Base-by-base conservation (phyloP, 2,329 filamentous ascomycete genomes). In the Curvularia sp. region DNA sequence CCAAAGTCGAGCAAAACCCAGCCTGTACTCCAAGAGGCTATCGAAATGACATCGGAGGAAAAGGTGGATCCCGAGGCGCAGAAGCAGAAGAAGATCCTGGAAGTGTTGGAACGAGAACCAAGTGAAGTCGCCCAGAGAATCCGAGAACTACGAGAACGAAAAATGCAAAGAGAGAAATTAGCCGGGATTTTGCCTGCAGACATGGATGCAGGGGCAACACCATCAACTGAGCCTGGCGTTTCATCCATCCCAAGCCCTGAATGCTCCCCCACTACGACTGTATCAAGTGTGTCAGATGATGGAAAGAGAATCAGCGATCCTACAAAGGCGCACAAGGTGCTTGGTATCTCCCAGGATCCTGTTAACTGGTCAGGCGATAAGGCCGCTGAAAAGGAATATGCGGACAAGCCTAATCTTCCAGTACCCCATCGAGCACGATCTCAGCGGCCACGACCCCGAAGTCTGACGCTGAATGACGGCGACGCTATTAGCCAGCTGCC, bases 91-190 rank as follows among this genome's bases (percentile, higher is more conserved):
- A 72, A 69, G 47, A 67, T 75, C 28, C 54, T 76, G 15, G 68
- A 69, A 46, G 74, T 76, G 48, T 51, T 76, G 41, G 73, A 75
- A 55, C 68, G 70, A 39, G 82, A 80, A 55, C 83, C 86, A 28
- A 85, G 83, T 62, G 80, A 85, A 41, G 85, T 88, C 6, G 84
- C 83, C 35, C 82, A 82, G 55, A 78, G 83, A 43, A 88, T 88
- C 50, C 81, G 82, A 66, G 80, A 88, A 65, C 71, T 88, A 31
- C 83, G 84, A 67, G 81, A 85, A 64, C 83, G 85, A 61, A 84
- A 86, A 63, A 79, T 85, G 72, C 79, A 81, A 66, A 81, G 84
- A 59, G 82, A 86, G 46, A 79, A 77, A 63, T 67, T 75, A 61
- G 72, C 75, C 39, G 70, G 71, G 39, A 72, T 72, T 58, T 58